These are phyloP conservation scores for Euphorbia peplus DNA, from an alignment of 345 rosid genomes.

Conservation along the genomic window DNA sequence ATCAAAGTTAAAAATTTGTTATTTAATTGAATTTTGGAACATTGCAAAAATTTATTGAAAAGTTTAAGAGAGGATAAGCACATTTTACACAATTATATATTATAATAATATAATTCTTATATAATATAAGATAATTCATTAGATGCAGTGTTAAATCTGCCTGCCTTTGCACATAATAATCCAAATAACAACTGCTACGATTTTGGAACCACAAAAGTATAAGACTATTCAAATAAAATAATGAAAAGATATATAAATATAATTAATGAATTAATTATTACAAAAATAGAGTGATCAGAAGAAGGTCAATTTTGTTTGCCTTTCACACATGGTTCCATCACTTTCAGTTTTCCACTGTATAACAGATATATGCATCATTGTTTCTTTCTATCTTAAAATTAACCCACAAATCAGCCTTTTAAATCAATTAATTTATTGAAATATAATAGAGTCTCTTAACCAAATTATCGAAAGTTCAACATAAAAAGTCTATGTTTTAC, in stretches of 20 bases:
- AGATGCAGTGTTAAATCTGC: background rate
- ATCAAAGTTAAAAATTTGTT: too few species aligned
- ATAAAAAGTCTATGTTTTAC: too few species aligned
- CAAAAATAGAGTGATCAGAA: background rate
- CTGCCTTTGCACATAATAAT: background rate
- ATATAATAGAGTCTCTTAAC: too few species aligned
- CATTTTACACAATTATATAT: too few species aligned
- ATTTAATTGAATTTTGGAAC: too few species aligned
- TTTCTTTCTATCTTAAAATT: too few species aligned
- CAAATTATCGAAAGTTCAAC: too few species aligned
- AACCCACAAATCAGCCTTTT: too few species aligned
- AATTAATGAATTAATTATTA: background rate
- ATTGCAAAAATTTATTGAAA: too few species aligned
- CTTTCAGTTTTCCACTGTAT: conserved; percentile 10
- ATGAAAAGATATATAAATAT: background rate
- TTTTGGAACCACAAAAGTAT: background rate
- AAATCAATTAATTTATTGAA: too few species aligned
- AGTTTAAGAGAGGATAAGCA: too few species aligned
- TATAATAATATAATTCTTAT: too few species aligned
- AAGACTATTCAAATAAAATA: background rate
- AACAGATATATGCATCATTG: background rate
- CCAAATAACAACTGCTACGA: background rate
- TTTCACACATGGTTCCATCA: conserved; percentile 10
- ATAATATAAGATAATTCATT: background rate
- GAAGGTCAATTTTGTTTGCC: background rate